Evolutionary conservation across 2,329 filamentous ascomycete species (phyloP), one percentile per base, ranked within the genome.

Genomic region (Penicillium sp.): DNA sequence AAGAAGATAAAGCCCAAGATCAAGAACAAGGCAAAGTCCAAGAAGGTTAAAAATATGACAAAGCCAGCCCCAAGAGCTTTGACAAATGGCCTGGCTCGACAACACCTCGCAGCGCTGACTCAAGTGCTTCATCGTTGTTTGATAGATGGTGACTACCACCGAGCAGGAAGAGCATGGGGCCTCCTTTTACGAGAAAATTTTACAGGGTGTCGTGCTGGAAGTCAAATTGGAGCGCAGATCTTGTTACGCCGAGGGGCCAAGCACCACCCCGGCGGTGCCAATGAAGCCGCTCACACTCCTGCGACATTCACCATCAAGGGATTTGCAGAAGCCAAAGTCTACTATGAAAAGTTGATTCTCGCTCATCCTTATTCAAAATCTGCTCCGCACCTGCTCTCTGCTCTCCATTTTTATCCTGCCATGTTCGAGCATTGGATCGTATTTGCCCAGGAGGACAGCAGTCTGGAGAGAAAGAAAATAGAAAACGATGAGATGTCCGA

Each of bases 351-450:
- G 27, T 80, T 97, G 58, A 89, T 93, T 50, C 81, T 91, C 63
- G 88, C 91, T 68, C 84, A 93, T 73, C 88, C 91, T 7, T 87
- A 89, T 78, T 84, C 87, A 65, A 80, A 84, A 65, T 79, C 80
- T 58, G 79, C 82, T 5, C 85, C 86, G 0, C 76, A 84, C 50
- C 76, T 80, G 3, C 75, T 87, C 43, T 89, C 85, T 62, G 86
- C 90, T 11, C 70, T 90, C 37, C 86, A 91, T 59, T 96, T 97
- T 71, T 93, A 91, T 76, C 87, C 90, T 14, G 89, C 89, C 14
- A 84, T 96, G 77, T 87, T 93, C 64, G 86, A 86, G 48, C 84
- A 91, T 46, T 93, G 95, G 84, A 83, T 96, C 51, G 93, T 91
- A 70, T 85, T 89, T 59, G 79, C 87, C 1, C 84, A 90, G 67